phyloP scores from a whole-genome alignment of 176 grass and related monocot genomes.

The Bolboschoenus planiculmis region DNA sequence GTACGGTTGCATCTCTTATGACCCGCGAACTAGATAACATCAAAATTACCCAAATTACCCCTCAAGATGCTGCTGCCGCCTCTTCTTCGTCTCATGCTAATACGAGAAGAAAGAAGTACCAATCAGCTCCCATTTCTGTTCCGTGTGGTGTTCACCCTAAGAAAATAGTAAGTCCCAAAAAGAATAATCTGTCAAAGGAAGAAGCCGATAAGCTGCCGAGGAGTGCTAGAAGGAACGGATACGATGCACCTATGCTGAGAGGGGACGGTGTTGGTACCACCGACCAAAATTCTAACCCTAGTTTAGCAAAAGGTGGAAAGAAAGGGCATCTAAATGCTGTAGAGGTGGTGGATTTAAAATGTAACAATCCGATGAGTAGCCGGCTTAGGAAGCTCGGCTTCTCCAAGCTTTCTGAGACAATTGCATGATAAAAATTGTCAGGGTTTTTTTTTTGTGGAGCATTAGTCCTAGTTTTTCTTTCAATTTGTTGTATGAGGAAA shows the following conservation, averaged over 20 bases:
- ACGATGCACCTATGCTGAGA: slow-evolving; percentile 39
- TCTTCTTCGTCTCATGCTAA: slow-evolving; percentile 9
- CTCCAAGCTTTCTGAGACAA: slow-evolving; percentile 89
- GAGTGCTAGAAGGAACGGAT: slow-evolving; percentile 29
- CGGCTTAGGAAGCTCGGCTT: slow-evolving; percentile 90
- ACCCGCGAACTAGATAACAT: slow-evolving; percentile 55
- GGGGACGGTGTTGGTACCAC: slow-evolving; percentile 23
- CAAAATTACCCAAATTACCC: slow-evolving; percentile 34
- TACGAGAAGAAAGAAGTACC: slow-evolving; percentile 32
- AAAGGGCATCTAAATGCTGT: slow-evolving; percentile 45
- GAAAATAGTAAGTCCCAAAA: slow-evolving; percentile 30
- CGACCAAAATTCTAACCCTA: slow-evolving; percentile 24
- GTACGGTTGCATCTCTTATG: slow-evolving; percentile 83
- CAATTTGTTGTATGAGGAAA: not conserved
- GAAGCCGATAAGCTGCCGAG: slow-evolving; percentile 42
- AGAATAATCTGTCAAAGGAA: slow-evolving; percentile 24
- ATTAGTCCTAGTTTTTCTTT: not conserved
- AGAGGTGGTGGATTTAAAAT: slow-evolving; percentile 85
- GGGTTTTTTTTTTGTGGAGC: not conserved
- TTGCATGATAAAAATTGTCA: slow-evolving; percentile 37
- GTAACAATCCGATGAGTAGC: slow-evolving; percentile 80
- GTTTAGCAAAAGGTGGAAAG: slow-evolving; percentile 38
- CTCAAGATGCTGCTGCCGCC: slow-evolving; percentile 25
- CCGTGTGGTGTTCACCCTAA: slow-evolving; percentile 56
- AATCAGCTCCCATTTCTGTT: slow-evolving; percentile 50